Evolutionary conservation across 1,284 basidiomycete species (phyloP), one percentile per base, ranked within the genome.

Genomic region (Microbotryum scabiosae): DNA sequence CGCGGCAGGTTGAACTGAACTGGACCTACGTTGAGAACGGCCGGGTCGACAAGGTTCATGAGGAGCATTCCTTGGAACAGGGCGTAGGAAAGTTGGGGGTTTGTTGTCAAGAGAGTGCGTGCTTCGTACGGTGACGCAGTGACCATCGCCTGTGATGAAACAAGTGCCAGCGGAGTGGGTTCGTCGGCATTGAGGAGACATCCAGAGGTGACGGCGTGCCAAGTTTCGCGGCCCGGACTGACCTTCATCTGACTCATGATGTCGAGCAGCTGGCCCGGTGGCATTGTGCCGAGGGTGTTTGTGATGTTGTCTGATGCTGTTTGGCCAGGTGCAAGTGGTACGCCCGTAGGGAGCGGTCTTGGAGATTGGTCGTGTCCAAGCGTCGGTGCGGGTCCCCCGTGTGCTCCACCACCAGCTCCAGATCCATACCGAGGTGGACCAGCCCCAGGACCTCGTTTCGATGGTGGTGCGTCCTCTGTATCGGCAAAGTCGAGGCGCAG

Each of bases 211-310:
- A 16, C n/a, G 6, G 25, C 25, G 52, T 21, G 23, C 9, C 20
- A 21, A 21, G 36, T 61, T 52, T 20, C 25, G 25, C 7, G 46
- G 46, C 59, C 41, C 12, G 6, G 58, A 74, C 81, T 71, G 73
- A 92, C 92, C 85, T 97, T 97, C 88, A 97, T 96, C 76, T 97
- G 90, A 32, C 87, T 87, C 70, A 98, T 79, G n/a, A 97, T 88
- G 76, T 98, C 94, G 75, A 94, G 85, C 65, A 97, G 80, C 73
- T 97, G 88, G 53, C 80, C 81, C 0, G 90, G 88, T 59, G 84
- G 83, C 77, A 96, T 87, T 14, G 80, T 84, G 30, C 88, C 92
- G 45, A 99, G 81, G 9, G 87, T 88, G 71, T 89, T 84, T 71
- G 84, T 90, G 72, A 98, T 97, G 51, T 82, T 81, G 75, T 97